phyloP scores from a whole-genome alignment of 495 filamentous ascomycete species.

The Neurospora pannonica region DNA sequence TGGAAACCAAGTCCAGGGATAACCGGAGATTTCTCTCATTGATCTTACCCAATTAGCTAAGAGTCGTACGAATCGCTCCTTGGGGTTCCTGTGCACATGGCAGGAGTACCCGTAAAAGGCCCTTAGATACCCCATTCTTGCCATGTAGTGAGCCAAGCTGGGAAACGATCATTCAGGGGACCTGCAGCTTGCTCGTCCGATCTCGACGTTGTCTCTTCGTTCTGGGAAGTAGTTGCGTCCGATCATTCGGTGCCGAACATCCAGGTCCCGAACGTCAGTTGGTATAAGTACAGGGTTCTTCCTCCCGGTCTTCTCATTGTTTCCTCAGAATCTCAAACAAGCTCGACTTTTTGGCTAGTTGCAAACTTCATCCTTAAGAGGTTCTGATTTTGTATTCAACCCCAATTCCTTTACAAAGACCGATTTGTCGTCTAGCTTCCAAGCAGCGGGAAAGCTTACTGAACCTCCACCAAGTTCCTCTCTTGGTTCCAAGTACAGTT shows the following conservation, averaged over 20 bases:
- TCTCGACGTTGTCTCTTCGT: neutral
- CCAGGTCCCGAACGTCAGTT: neutral
- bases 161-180: neutral
- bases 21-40: neutral
- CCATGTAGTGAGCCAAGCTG: neutral
- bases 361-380: neutral
- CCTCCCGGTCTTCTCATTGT: neutral
- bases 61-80: neutral
- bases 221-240: neutral
- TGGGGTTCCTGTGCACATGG: neutral
- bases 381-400: neutral
- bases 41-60: neutral
- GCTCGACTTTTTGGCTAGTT: neutral
- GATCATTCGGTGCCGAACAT: neutral
- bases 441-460: neutral
- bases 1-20: neutral
- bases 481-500: neutral
- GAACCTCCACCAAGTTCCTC: neutral
- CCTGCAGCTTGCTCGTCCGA: neutral
- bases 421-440: neutral
- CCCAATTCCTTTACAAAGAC: neutral
- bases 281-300: neutral
- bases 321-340: neutral
- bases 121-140: neutral
- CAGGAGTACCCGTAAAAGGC: neutral